Evolutionary conservation across 306 rosid genomes (phyloP).

Genomic region (Corylus heterophylla): DNA sequence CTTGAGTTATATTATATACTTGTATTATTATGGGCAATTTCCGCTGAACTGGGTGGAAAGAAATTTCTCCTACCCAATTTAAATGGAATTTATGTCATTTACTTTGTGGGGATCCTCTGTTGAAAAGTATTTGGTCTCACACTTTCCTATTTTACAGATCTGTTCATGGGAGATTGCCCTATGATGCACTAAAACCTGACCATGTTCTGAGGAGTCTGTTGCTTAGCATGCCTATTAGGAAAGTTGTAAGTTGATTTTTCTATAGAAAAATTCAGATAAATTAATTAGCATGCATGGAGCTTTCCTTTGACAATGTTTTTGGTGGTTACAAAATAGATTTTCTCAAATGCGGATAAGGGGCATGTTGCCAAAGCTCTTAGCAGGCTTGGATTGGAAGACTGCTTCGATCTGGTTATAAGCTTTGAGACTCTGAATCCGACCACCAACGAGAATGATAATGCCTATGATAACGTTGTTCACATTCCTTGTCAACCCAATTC

Average conservation of each 20-base stretch:
- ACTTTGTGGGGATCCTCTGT: background rate
- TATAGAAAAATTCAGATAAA: background rate
- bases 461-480: slow-evolving; percentile 29
- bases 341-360: slow-evolving; percentile 61
- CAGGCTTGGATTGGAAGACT: slow-evolving; percentile 83
- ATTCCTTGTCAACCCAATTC: slow-evolving; percentile 33
- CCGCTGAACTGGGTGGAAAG: too few relatives aligned
- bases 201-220: slow-evolving; percentile 64
- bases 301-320: background rate
- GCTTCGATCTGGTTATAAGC: slow-evolving; percentile 72
- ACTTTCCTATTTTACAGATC: slow-evolving; percentile 38
- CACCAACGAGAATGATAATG: background rate
- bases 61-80: too few relatives aligned
- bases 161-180: slow-evolving; percentile 85
- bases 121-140: slow-evolving; percentile 18
- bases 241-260: slow-evolving; percentile 54
- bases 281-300: background rate
- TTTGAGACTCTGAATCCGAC: slow-evolving; percentile 79
- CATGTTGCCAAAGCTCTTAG: slow-evolving; percentile 64
- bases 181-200: slow-evolving; percentile 66
- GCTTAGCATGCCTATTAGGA: slow-evolving; percentile 71
- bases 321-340: slow-evolving; percentile 43
- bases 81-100: too few relatives aligned
- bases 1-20: too few relatives aligned
- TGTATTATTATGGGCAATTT: too few relatives aligned